Evolutionary conservation across 352 stramenopile genomes (phyloP).

Genomic region (Phytophthora meadii): DNA sequence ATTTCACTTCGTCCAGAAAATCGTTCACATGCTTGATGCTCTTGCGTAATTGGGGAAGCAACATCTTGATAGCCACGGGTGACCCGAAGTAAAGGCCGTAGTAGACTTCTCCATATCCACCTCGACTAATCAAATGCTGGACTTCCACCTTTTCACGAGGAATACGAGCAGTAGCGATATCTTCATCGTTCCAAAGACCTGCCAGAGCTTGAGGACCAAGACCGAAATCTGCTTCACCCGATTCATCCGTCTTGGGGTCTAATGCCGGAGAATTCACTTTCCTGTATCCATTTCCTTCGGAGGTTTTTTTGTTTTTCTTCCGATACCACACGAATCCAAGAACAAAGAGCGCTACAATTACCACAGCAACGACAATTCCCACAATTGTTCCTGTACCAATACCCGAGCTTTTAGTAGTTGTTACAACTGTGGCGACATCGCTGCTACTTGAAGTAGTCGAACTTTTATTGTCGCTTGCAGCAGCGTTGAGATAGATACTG

Average conservation of each 20-base stretch:
- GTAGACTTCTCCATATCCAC: slow-evolving; percentile 38
- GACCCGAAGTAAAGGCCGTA: slow-evolving; percentile 20
- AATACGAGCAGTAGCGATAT: slow-evolving; percentile 35
- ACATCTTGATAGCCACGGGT: slow-evolving; percentile 35
- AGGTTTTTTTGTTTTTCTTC: too few relatives aligned
- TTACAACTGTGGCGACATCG: too few relatives aligned
- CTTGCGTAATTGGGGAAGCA: slow-evolving; percentile 23
- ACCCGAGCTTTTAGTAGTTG: background rate
- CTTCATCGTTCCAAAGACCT: slow-evolving; percentile 32
- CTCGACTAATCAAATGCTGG: slow-evolving; percentile 31
- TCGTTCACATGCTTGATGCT: slow-evolving; percentile 31
- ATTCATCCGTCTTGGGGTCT: slow-evolving; percentile 1
- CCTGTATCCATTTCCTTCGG: background rate
- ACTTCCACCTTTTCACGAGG: slow-evolving; percentile 32
- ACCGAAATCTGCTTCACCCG: slow-evolving; percentile 1
- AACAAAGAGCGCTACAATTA: background rate
- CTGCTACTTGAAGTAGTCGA: too few relatives aligned
- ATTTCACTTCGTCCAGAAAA: slow-evolving; percentile 50
- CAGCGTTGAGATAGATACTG: background rate
- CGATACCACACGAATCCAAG: slow-evolving; percentile 3
- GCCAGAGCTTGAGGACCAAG: slow-evolving; percentile 5
- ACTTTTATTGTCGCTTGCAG: background rate
- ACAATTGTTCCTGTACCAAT: slow-evolving; percentile 7
- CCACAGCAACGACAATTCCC: slow-evolving; percentile 16
- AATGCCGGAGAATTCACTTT: background rate